A percentile compares a stretch with the other conserved stretches of the same genome.
Evolutionary conservation across 129 eudicot species (phyloP).

Genomic region (Calendula officinalis): DNA sequence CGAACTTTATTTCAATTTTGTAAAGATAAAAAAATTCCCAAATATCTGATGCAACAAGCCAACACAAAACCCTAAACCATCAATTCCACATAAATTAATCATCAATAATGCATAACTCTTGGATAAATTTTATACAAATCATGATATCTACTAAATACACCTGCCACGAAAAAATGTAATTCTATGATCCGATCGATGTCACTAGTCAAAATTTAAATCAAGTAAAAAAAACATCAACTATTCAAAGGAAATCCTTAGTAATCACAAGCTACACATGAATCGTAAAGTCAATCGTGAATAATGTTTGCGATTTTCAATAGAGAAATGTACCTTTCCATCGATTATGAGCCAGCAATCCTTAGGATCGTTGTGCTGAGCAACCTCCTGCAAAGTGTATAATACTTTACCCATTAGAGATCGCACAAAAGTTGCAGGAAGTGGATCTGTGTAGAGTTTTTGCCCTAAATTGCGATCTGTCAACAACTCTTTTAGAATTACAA

Average conservation of each 20-base stretch:
- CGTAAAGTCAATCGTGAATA: background rate
- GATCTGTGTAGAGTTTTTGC: background rate
- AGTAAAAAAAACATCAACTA: background rate
- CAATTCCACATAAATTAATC: slow-evolving; percentile 4
- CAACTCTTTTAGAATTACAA: background rate
- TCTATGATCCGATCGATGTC: background rate
- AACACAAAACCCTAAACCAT: background rate
- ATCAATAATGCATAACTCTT: background rate
- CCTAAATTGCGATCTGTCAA: background rate
- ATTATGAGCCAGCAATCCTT: slow-evolving; percentile 92
- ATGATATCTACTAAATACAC: background rate
- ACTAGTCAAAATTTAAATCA: background rate
- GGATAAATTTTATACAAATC: background rate
- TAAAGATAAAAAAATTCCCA: slow-evolving; percentile 9
- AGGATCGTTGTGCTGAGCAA: slow-evolving; percentile 67
- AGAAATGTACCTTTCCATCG: slow-evolving; percentile 63
- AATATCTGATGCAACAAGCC: slow-evolving; percentile 7
- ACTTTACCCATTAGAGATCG: slow-evolving; percentile 34
- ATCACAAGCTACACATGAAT: background rate
- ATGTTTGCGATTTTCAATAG: background rate
- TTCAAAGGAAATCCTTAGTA: background rate
- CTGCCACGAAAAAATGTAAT: background rate
- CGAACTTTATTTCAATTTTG: background rate
- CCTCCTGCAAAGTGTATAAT: slow-evolving; percentile 54
- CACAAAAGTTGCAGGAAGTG: background rate